These are phyloP conservation scores for Coemansia pectinata DNA, from an alignment of 192 early-diverging fungal genomes.

Conservation along the genomic window DNA sequence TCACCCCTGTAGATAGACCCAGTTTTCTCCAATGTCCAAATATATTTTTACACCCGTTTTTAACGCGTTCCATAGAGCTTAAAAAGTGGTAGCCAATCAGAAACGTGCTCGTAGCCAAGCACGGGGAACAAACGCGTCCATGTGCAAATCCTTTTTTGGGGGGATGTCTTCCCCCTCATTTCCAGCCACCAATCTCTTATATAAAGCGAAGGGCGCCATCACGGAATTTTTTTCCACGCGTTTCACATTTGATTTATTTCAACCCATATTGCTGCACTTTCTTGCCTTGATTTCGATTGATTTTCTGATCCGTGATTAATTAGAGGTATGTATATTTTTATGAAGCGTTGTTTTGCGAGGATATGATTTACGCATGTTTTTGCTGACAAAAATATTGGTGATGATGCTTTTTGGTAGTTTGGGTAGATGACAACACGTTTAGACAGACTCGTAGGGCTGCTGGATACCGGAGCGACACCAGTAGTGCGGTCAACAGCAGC, in stretches of 20 bases:
- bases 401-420: neutral
- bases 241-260: neutral
- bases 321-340: neutral
- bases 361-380: neutral
- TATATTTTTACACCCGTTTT: neutral
- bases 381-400: neutral
- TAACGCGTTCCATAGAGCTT: neutral
- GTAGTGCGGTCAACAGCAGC: slow-evolving; percentile 89
- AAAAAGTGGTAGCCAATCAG: slow-evolving; percentile 1
- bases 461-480: slow-evolving; percentile 92
- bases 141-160: neutral
- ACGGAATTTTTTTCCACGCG: neutral
- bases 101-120: neutral
- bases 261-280: neutral
- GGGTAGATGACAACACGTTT: slow-evolving; percentile 63
- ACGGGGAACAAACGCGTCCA: neutral
- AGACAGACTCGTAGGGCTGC: slow-evolving; percentile 88
- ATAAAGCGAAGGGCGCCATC: neutral
- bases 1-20: neutral
- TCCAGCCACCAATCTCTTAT: neutral
- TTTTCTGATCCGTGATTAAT: neutral
- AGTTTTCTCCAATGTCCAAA: neutral
- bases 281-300: neutral
- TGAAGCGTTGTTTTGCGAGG: neutral
- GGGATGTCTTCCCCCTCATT: neutral